These are phyloP conservation scores for Arthrobotrys sinensis DNA, from an alignment of 2,329 filamentous ascomycete species.

Conservation along the genomic window DNA sequence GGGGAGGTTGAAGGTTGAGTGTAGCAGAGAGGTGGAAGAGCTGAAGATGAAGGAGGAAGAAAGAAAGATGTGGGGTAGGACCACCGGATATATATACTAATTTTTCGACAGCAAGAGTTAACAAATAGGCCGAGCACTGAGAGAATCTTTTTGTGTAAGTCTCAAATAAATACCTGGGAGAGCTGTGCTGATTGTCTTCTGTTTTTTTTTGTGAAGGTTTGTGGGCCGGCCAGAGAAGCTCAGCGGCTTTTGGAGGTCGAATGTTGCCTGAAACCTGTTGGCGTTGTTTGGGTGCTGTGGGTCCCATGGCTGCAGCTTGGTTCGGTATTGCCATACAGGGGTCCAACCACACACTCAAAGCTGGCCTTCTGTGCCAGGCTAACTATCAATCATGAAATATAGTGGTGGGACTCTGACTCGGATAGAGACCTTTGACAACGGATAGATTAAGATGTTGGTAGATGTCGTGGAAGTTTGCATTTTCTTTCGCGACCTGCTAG, in stretches of 20 bases:
- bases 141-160: neutral
- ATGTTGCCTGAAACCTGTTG: conserved; percentile 32
- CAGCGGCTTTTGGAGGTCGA: conserved; percentile 1
- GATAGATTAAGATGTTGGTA: conserved; percentile 5
- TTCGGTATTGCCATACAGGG: no score
- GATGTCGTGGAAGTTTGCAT: neutral
- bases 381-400: neutral
- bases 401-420: neutral
- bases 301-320: neutral
- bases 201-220: neutral
- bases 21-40: neutral
- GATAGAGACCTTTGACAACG: conserved; percentile 7
- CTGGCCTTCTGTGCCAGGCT: neutral
- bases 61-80: no score
- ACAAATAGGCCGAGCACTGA: neutral
- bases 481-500: no score
- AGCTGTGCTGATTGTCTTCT: neutral
- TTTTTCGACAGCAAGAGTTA: neutral
- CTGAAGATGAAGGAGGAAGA: no score
- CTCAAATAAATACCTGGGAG: neutral
- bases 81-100: conserved; percentile 4
- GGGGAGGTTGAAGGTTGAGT: neutral
- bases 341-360: neutral
- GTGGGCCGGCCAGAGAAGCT: conserved; percentile 5
- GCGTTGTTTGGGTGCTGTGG: conserved; percentile 5